These are phyloP conservation scores for Pseudotsuga menziesii DNA, from an alignment of 75 land plant species.

Conservation along the genomic window DNA sequence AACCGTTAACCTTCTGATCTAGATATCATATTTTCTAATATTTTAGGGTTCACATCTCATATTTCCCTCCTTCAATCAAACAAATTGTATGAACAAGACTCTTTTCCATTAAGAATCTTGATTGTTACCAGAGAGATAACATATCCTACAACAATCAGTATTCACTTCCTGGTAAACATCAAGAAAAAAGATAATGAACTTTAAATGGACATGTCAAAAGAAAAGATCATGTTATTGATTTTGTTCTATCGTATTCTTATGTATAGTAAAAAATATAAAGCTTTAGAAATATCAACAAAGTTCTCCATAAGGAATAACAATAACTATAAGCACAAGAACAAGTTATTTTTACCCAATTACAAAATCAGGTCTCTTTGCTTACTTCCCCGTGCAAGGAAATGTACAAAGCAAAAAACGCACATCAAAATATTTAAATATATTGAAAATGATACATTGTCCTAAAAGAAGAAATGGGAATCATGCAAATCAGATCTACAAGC, in stretches of 20 bases:
- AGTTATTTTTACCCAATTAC: background rate
- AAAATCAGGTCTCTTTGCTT: background rate
- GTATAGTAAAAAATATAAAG: background rate
- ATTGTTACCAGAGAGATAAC: too few relatives aligned
- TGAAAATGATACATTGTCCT: background rate
- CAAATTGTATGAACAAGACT: too few relatives aligned
- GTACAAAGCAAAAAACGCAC: background rate
- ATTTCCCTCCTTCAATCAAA: too few relatives aligned
- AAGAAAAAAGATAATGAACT: too few relatives aligned
- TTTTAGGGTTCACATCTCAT: too few relatives aligned
- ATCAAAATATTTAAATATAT: background rate
- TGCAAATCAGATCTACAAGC: background rate
- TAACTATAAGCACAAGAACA: background rate
- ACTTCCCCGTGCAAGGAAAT: background rate
- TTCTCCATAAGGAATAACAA: background rate
- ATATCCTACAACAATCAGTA: too few relatives aligned
- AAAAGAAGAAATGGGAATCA: background rate
- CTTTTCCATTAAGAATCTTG: too few relatives aligned
- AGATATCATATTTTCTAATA: too few relatives aligned
- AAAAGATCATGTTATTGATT: too few relatives aligned
- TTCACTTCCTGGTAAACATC: too few relatives aligned
- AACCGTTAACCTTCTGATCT: too few relatives aligned
- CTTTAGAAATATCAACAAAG: background rate
- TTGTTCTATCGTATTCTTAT: background rate
- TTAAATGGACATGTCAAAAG: too few relatives aligned